phyloP scores from a whole-genome alignment of 2,329 filamentous ascomycete species.

The Aureobasidium subglaciale region DNA sequence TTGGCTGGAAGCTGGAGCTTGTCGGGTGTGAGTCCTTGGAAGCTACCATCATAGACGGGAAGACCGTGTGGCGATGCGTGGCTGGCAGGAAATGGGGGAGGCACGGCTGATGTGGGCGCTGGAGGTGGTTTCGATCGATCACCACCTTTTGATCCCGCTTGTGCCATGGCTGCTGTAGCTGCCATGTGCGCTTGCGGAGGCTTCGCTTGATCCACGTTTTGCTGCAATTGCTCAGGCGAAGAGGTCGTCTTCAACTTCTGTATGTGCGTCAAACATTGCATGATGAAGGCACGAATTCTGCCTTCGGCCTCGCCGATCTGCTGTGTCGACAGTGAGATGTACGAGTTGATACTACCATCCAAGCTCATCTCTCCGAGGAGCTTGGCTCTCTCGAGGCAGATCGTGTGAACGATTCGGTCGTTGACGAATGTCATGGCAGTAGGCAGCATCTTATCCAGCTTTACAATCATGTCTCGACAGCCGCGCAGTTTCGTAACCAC shows the following conservation, averaged over 20 bases:
- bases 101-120: constrained; percentile 43
- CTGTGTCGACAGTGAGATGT: constrained; percentile 23
- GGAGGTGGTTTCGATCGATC: constrained; percentile 32
- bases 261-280: constrained; percentile 20
- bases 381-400: constrained; percentile 22
- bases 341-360: constrained; percentile 23
- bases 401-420: constrained; percentile 19
- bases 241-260: constrained; percentile 20
- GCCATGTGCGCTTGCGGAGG: background rate
- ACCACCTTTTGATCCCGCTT: constrained; percentile 14
- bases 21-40: constrained; percentile 46
- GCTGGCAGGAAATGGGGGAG: constrained; percentile 46
- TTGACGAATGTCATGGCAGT: constrained; percentile 20
- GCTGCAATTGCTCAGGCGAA: constrained; percentile 16
- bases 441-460: constrained; percentile 23
- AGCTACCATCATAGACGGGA: constrained; percentile 46
- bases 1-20: constrained; percentile 51
- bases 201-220: background rate
- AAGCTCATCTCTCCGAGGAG: constrained; percentile 23
- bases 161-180: constrained; percentile 14
- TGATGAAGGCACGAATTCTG: constrained; percentile 21
- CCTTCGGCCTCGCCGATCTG: constrained; percentile 23
- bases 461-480: constrained; percentile 19
- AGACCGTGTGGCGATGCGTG: constrained; percentile 50
- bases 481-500: constrained; percentile 19